A percentile compares a stretch with the other conserved stretches of the same genome.
phyloP scores from a whole-genome alignment of 1,284 basidiomycete species.

The Ganoderma leucocontextum region DNA sequence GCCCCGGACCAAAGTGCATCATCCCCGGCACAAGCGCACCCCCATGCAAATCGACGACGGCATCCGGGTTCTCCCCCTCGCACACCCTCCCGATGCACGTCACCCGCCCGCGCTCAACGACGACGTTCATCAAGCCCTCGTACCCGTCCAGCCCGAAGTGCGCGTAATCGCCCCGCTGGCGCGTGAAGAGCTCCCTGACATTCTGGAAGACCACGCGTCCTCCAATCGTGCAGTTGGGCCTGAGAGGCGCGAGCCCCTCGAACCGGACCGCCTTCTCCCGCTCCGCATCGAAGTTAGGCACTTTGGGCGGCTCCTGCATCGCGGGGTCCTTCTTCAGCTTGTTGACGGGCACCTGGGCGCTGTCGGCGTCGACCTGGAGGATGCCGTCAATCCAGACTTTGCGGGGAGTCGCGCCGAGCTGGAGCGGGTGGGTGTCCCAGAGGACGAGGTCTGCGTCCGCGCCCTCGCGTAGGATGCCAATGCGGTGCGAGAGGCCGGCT shows the following conservation, averaged over 20 bases:
- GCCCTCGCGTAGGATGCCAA: conserved; percentile 79
- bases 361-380: conserved; percentile 60
- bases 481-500: conserved; percentile 82
- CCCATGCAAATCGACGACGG: conserved; percentile 55
- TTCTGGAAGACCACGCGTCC: conserved; percentile 65
- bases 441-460: conserved; percentile 66
- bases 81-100: conserved; percentile 35
- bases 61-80: conserved; percentile 30
- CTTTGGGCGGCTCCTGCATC: conserved; percentile 58
- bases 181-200: conserved; percentile 56
- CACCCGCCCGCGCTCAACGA: conserved; percentile 40
- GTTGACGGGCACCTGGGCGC: conserved; percentile 49
- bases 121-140: conserved; percentile 32
- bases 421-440: conserved; percentile 85
- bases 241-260: conserved; percentile 74
- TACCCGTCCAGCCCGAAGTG: conserved; percentile 25
- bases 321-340: conserved; percentile 38
- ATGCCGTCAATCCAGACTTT: conserved; percentile 83
- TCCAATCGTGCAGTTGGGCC: conserved; percentile 43
- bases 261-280: conserved; percentile 61
- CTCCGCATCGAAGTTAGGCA: conserved; percentile 71
- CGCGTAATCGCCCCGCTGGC: conserved; percentile 31
- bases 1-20: conserved; percentile 64
- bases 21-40: conserved; percentile 66
- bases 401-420: conserved; percentile 77